These are phyloP conservation scores for Metschnikowia koreensis DNA, from an alignment of 805 yeast species.

Conservation along the genomic window DNA sequence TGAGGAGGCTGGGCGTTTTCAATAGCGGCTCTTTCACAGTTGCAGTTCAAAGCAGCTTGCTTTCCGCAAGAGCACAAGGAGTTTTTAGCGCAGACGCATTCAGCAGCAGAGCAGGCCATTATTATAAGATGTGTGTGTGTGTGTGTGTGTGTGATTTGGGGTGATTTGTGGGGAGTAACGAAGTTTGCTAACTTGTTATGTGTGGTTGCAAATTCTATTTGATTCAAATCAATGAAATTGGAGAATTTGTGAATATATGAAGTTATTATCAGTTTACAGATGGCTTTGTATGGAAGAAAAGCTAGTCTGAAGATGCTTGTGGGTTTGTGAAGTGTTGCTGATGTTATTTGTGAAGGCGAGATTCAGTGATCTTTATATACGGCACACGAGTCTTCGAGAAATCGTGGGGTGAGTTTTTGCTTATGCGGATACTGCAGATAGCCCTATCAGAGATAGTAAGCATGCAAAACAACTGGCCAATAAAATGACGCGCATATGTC, in stretches of 20 bases:
- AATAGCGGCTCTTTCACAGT: slow-evolving; percentile 48
- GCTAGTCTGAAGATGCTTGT: no score
- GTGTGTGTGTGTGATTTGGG: not conserved
- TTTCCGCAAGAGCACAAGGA: slow-evolving; percentile 66
- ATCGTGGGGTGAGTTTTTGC: slow-evolving; percentile 2
- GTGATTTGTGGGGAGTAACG: not conserved
- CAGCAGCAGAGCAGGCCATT: slow-evolving; percentile 33
- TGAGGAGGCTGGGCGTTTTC: slow-evolving; percentile 50
- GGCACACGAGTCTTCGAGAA: not conserved
- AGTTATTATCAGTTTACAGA: not conserved
- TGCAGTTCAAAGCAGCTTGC: slow-evolving; percentile 57
- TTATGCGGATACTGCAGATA: not conserved
- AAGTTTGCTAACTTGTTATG: not conserved
- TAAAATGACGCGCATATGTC: slow-evolving; percentile 14
- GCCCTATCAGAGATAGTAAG: not conserved
- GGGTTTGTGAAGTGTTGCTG: no score
- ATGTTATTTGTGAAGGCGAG: no score
- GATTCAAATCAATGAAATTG: not conserved
- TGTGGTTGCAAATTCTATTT: slow-evolving; percentile 3
- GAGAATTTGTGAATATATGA: not conserved
- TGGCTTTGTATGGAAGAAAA: not conserved
- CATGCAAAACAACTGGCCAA: slow-evolving; percentile 7
- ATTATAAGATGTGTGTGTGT: not conserved
- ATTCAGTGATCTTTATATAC: not conserved
- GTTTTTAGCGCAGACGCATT: slow-evolving; percentile 58